A percentile compares a stretch with the other conserved stretches of the same genome.
phyloP scores from a whole-genome alignment of 2,329 filamentous ascomycete genomes.

The Fusarium nanum region DNA sequence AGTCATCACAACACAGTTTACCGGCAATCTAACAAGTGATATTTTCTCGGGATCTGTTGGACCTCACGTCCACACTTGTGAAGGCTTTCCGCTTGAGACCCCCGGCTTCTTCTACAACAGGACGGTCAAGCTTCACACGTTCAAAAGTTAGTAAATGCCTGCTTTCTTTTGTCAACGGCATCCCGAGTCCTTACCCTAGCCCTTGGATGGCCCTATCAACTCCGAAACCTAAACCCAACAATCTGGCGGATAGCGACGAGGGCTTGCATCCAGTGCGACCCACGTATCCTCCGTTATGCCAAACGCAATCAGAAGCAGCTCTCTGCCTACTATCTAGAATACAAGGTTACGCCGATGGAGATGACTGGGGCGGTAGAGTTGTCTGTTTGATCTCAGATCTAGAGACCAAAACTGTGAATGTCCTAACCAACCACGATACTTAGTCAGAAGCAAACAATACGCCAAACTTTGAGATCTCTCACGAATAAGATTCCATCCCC shows the following conservation, averaged over 20 bases:
- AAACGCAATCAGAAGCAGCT: neutral
- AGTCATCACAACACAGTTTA: neutral
- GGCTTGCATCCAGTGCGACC: neutral
- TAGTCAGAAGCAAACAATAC: neutral
- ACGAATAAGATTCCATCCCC: neutral
- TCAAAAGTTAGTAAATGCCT: neutral
- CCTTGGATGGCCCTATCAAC: neutral
- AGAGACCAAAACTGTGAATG: neutral
- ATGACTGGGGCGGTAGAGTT: conserved; percentile 17
- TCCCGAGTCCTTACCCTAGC: neutral
- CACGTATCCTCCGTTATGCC: neutral
- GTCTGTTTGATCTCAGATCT: neutral
- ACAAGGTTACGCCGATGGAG: neutral
- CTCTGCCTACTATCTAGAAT: neutral
- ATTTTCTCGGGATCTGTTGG: neutral
- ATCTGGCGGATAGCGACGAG: neutral
- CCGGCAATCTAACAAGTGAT: neutral
- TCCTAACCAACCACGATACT: conserved; percentile 3
- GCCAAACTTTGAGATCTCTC: neutral
- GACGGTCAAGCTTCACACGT: neutral
- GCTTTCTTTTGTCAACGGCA: neutral
- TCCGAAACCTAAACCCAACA: neutral
- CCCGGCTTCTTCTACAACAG: neutral
- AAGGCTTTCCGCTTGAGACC: neutral
- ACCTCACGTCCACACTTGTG: neutral